These are phyloP conservation scores for Larix sibirica DNA, from an alignment of 83 land plant genomes.

Conservation along the genomic window DNA sequence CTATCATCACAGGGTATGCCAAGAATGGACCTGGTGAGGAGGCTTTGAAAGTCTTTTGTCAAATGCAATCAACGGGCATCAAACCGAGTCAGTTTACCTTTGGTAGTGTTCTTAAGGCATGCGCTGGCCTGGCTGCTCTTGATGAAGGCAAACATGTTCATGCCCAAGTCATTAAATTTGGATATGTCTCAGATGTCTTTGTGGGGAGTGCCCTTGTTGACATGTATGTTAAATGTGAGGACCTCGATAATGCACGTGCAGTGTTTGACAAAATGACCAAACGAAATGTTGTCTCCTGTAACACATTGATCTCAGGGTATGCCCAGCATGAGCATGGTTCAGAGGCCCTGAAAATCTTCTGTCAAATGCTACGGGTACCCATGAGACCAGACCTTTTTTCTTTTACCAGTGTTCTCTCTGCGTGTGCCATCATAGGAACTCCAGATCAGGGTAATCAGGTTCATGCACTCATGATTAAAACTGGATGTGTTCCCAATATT, in stretches of 20 bases:
- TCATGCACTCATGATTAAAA: neutral
- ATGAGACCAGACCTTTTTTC: neutral
- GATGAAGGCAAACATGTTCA: constrained; percentile 4
- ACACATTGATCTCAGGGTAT: constrained; percentile 25
- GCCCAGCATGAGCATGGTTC: neutral
- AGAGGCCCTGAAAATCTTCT: neutral
- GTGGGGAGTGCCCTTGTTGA: constrained; percentile 1
- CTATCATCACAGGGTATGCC: constrained; percentile 31
- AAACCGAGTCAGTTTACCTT: constrained; percentile 10
- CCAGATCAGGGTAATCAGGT: neutral
- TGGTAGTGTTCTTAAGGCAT: constrained; percentile 19
- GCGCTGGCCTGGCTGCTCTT: constrained; percentile 21
- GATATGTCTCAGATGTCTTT: neutral
- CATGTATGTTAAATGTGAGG: neutral
- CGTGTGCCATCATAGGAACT: neutral
- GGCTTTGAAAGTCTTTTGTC: constrained; percentile 5
- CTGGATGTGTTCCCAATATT: neutral
- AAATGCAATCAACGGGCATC: neutral
- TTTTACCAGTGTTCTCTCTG: neutral
- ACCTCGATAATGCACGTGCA: neutral
- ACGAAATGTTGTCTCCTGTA: neutral
- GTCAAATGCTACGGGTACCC: neutral
- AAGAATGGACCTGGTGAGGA: neutral
- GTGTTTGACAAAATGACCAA: neutral
- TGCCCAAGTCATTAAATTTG: neutral